phyloP scores from a whole-genome alignment of 768 basidiomycete genomes.

The Astraeus odoratus region DNA sequence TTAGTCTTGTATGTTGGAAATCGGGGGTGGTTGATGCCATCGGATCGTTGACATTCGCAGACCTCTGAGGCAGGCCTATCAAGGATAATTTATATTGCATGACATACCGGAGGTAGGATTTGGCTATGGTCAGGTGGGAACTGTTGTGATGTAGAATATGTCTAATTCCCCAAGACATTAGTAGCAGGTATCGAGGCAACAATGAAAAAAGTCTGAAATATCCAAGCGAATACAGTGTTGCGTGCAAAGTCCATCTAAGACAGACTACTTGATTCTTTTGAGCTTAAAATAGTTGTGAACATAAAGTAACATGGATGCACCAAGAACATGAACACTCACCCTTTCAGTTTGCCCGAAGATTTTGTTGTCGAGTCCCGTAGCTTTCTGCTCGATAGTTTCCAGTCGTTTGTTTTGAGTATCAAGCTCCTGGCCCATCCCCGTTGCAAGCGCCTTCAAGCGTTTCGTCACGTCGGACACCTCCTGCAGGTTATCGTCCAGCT shows the following conservation, averaged over 20 bases:
- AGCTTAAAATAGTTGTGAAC: slow-evolving; percentile 35
- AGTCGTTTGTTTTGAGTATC: slow-evolving; percentile 81
- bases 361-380: slow-evolving; percentile 63
- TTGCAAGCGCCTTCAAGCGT: slow-evolving; percentile 70
- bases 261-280: slow-evolving; percentile 50
- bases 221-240: not conserved
- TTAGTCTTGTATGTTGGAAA: not conserved
- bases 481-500: slow-evolving; percentile 85
- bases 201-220: no score
- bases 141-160: no score
- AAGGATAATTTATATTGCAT: not conserved
- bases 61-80: not conserved
- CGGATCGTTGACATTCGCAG: no score
- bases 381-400: slow-evolving; percentile 70
- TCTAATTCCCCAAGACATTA: not conserved
- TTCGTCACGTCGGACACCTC: slow-evolving; percentile 77
- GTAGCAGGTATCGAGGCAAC: not conserved
- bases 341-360: slow-evolving; percentile 79
- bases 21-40: no score
- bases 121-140: no score
- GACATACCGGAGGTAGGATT: not conserved
- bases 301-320: slow-evolving; percentile 1
- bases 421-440: slow-evolving; percentile 83
- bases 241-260: not conserved
- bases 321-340: slow-evolving; percentile 41